Evolutionary conservation across 495 filamentous ascomycete genomes (phyloP).

Genomic region (Halenospora varia): DNA sequence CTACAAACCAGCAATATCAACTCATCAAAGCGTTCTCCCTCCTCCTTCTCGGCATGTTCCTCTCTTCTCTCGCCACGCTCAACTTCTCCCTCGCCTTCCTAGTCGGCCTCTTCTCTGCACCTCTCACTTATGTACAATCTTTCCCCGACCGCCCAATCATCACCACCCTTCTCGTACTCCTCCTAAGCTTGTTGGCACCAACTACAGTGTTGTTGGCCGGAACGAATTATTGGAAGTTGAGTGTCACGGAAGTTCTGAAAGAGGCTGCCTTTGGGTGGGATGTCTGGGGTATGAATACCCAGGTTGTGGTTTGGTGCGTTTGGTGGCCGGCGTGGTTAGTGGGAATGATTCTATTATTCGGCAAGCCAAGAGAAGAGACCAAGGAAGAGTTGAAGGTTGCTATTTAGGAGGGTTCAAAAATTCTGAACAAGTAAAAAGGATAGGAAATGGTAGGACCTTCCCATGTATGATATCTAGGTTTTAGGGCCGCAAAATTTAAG

Average conservation of each 20-base stretch:
- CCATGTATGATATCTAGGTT: not conserved
- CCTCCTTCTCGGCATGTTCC: conserved; percentile 82
- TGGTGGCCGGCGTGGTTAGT: conserved; percentile 98
- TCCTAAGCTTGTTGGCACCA: conserved; percentile 61
- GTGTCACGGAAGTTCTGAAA: conserved; percentile 54
- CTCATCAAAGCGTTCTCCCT: conserved; percentile 90
- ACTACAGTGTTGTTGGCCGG: conserved; percentile 54
- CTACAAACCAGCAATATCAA: conserved; percentile 64
- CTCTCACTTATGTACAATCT: conserved; percentile 67
- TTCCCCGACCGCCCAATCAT: conserved; percentile 32
- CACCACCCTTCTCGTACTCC: conserved; percentile 20
- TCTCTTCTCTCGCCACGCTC: conserved; percentile 88
- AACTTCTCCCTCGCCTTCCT: conserved; percentile 93
- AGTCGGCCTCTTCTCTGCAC: conserved; percentile 71
- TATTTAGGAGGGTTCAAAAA: not conserved
- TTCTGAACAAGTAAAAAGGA: too few relatives aligned
- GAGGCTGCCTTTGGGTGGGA: conserved; percentile 87
- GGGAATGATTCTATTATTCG: conserved; percentile 40
- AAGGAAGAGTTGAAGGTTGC: not conserved
- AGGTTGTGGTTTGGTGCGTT: conserved; percentile 90
- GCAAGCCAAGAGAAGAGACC: conserved; percentile 21
- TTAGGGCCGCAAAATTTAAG: too few relatives aligned
- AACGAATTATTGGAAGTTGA: conserved; percentile 45
- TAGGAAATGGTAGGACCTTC: too few relatives aligned
- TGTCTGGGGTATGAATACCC: conserved; percentile 86